phyloP scores from a whole-genome alignment of 1,139 yeast species.

The Saccharomycopsis hybrid region DNA sequence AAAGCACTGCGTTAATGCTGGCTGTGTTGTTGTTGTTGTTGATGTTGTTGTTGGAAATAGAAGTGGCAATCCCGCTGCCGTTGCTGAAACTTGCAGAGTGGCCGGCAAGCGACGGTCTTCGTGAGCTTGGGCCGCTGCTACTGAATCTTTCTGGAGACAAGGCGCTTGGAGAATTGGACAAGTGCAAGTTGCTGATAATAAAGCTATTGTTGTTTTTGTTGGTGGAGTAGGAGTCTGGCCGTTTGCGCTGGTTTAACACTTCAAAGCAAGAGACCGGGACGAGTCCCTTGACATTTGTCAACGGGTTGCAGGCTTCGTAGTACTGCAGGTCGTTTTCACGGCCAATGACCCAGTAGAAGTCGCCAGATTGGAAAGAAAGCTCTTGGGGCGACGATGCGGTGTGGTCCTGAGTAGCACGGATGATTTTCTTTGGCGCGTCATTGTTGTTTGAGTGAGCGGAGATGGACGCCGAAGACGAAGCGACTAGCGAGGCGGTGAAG shows the following conservation, averaged over 20 bases:
- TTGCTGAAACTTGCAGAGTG: conserved; percentile 4
- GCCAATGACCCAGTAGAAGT: conserved; percentile 75
- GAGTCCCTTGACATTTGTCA: conserved; percentile 69
- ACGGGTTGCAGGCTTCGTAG: conserved; percentile 89
- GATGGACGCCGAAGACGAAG: conserved; percentile 13
- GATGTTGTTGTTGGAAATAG: conserved; percentile 1
- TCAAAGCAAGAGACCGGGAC: conserved; percentile 86
- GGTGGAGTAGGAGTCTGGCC: conserved; percentile 20
- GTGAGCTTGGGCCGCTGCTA: conserved; percentile 12
- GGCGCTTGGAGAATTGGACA: conserved; percentile 13
- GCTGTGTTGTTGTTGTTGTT: conserved; percentile 25
- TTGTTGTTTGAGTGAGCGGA: conserved; percentile 10
- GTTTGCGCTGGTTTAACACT: conserved; percentile 32
- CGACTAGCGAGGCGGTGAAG: conserved; percentile 17
- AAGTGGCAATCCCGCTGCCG: background rate
- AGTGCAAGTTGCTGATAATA: conserved; percentile 19
- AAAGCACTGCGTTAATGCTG: conserved; percentile 29
- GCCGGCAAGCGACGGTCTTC: conserved; percentile 16
- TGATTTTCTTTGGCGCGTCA: conserved; percentile 63
- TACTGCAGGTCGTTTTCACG: conserved; percentile 62
- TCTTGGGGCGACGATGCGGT: conserved; percentile 80
- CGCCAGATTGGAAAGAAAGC: conserved; percentile 71
- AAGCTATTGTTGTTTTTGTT: conserved; percentile 21
- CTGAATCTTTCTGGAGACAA: conserved; percentile 12
- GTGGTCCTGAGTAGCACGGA: conserved; percentile 76